These are phyloP conservation scores for Diversispora eburnea DNA, from an alignment of 192 early-diverging fungal species.

Conservation along the genomic window DNA sequence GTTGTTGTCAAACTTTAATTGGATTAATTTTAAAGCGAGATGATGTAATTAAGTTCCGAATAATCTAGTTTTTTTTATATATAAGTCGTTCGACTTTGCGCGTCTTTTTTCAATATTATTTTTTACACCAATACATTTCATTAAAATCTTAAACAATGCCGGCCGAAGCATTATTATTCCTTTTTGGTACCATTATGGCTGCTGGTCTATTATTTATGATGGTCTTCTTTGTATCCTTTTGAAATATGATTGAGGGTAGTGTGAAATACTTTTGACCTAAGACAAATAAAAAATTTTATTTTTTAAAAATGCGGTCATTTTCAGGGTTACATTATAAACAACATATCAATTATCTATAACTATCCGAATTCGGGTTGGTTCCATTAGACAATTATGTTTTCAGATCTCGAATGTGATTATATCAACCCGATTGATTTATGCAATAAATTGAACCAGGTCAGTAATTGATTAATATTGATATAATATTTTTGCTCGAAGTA, in stretches of 20 bases:
- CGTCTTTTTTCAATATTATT: too few species aligned
- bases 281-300: neutral
- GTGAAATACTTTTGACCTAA: neutral
- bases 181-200: conserved; percentile 90
- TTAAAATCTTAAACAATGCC: conserved; percentile 38
- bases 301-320: neutral
- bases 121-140: too few species aligned
- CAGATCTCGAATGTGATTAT: conserved; percentile 89
- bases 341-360: conserved; percentile 7
- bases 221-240: conserved; percentile 88
- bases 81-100: too few species aligned
- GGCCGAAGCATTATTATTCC: conserved; percentile 70
- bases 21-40: too few species aligned
- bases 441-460: conserved; percentile 92
- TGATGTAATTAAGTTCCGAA: too few species aligned
- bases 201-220: conserved; percentile 89
- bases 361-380: neutral
- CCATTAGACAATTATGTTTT: conserved; percentile 51
- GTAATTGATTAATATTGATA: too few species aligned
- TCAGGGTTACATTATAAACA: neutral
- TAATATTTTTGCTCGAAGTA: too few species aligned
- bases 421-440: conserved; percentile 99
- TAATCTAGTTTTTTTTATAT: too few species aligned
- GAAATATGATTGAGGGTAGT: neutral
- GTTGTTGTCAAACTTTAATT: too few species aligned